phyloP scores from a whole-genome alignment of 1,139 yeast genomes.

The Candida buenavistaensis region DNA sequence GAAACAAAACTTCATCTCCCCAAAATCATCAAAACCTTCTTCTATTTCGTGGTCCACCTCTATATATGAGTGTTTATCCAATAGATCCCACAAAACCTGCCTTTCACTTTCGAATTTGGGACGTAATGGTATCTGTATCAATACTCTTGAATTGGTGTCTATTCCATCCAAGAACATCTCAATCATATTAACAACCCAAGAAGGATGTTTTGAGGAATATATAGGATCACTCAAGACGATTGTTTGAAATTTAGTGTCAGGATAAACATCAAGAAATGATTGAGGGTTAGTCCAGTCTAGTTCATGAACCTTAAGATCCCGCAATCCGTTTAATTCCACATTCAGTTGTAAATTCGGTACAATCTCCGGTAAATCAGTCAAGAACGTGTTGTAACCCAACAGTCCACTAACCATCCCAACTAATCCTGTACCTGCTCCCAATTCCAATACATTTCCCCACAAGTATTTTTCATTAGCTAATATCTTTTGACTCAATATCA shows the following conservation, averaged over 20 bases:
- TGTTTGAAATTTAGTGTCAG: slow-evolving; percentile 44
- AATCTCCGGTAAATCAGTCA: slow-evolving; percentile 83
- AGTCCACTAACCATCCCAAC: slow-evolving; percentile 69
- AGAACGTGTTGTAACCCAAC: slow-evolving; percentile 49
- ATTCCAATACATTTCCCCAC: slow-evolving; percentile 58
- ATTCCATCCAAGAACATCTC: slow-evolving; percentile 31
- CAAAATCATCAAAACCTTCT: slow-evolving; percentile 84
- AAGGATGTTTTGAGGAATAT: slow-evolving; percentile 80
- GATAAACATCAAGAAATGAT: slow-evolving; percentile 28
- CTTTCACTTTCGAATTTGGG: slow-evolving; percentile 67
- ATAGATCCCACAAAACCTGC: slow-evolving; percentile 53
- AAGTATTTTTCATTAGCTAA: slow-evolving; percentile 25
- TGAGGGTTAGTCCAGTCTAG: slow-evolving; percentile 77
- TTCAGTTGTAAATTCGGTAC: slow-evolving; percentile 65
- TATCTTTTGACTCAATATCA: slow-evolving; percentile 62
- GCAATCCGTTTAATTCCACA: slow-evolving; percentile 47
- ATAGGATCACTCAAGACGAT: slow-evolving; percentile 84
- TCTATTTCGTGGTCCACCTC: slow-evolving; percentile 37
- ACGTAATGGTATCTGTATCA: slow-evolving; percentile 77
- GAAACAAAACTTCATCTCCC: slow-evolving; percentile 62
- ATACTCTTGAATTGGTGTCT: slow-evolving; percentile 40
- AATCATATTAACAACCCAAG: slow-evolving; percentile 64
- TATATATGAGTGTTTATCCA: slow-evolving; percentile 33
- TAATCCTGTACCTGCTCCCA: slow-evolving; percentile 94
- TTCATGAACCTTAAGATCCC: slow-evolving; percentile 38